phyloP scores from a whole-genome alignment of 345 rosid genomes.

The Brassica carinata region DNA sequence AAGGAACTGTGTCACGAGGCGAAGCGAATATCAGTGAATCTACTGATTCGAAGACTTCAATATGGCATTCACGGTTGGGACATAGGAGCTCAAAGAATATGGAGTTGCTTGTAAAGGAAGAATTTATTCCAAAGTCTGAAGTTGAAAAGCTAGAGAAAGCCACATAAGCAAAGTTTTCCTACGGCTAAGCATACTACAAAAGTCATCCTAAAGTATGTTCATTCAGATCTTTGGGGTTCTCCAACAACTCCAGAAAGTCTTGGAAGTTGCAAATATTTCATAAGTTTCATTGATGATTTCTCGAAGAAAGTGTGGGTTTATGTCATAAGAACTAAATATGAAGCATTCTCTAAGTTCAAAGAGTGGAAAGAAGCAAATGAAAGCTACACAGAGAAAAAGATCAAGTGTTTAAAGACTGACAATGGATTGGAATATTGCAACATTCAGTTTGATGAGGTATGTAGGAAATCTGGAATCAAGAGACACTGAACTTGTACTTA shows the following conservation, averaged over 20 bases:
- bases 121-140: neutral
- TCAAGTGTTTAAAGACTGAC: neutral
- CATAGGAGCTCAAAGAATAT: neutral
- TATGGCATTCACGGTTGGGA: neutral
- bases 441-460: neutral
- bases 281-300: neutral
- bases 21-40: neutral
- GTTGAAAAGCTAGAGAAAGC: neutral
- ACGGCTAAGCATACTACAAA: neutral
- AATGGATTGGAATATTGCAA: neutral
- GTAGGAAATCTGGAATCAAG: neutral
- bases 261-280: neutral
- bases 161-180: neutral
- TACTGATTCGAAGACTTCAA: neutral
- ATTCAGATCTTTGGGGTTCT: neutral
- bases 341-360: neutral
- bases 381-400: neutral
- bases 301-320: neutral
- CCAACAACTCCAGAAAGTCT: neutral
- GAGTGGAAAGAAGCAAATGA: neutral
- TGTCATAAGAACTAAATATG: neutral
- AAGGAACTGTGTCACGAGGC: neutral
- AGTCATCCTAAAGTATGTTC: neutral
- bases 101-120: neutral
- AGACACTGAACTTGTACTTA: too few relatives aligned